phyloP scores from a whole-genome alignment of 805 yeast species.

The Kluyveromyces wickerhamii region DNA sequence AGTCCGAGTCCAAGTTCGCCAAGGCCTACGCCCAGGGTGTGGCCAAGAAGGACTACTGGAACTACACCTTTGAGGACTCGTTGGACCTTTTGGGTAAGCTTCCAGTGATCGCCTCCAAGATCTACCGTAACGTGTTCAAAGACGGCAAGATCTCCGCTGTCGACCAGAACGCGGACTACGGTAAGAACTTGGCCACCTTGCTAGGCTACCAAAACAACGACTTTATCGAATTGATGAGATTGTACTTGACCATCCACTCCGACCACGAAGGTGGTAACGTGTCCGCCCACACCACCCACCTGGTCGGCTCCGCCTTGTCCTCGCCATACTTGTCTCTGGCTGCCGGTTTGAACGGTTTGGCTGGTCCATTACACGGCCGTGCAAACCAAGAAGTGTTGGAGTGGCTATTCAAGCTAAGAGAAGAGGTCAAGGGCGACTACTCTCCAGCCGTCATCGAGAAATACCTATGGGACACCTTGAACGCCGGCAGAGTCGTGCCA shows the following conservation, averaged over 20 bases:
- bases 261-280: slow-evolving; percentile 91
- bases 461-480: slow-evolving; percentile 71
- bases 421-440: slow-evolving; percentile 51
- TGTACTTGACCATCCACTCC: slow-evolving; percentile 73
- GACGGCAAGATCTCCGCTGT: slow-evolving; percentile 60
- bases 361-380: slow-evolving; percentile 84
- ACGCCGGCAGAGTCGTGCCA: slow-evolving; percentile 79
- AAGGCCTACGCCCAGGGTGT: slow-evolving; percentile 82
- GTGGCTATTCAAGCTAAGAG: slow-evolving; percentile 58
- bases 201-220: slow-evolving; percentile 55
- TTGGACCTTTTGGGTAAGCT: slow-evolving; percentile 74
- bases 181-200: slow-evolving; percentile 53
- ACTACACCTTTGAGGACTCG: slow-evolving; percentile 73
- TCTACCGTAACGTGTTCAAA: slow-evolving; percentile 77
- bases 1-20: slow-evolving; percentile 74
- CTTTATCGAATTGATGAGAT: slow-evolving; percentile 71
- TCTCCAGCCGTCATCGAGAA: slow-evolving; percentile 62
- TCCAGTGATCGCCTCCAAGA: slow-evolving; percentile 74
- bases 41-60: slow-evolving; percentile 77
- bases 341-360: slow-evolving; percentile 78
- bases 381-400: slow-evolving; percentile 82
- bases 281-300: slow-evolving; percentile 79
- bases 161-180: slow-evolving; percentile 53
- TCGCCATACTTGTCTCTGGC: slow-evolving; percentile 73
- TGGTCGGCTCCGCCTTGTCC: slow-evolving; percentile 76